Evolutionary conservation across 345 rosid genomes (phyloP).

Genomic region (Pistacia vera): DNA sequence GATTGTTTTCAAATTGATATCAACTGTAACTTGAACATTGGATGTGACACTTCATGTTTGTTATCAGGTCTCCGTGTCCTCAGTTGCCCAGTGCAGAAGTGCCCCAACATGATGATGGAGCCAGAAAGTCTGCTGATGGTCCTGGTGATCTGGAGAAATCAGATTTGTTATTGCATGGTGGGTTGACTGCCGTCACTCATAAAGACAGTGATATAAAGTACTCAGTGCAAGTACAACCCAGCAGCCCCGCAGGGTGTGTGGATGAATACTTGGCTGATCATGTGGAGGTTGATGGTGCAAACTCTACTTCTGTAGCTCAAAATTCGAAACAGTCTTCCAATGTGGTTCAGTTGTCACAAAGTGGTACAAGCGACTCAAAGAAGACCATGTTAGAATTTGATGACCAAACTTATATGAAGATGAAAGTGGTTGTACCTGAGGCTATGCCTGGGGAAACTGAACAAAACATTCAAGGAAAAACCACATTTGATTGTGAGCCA

Average conservation of each 20-base stretch:
- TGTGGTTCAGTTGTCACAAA: conserved; percentile 23
- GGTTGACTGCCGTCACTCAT: conserved; percentile 16
- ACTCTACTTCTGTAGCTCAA: conserved; percentile 23
- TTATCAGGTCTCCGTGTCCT: conserved; percentile 34
- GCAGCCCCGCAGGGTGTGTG: conserved; percentile 38
- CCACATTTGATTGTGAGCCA: conserved; percentile 8
- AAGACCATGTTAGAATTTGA: conserved; percentile 10
- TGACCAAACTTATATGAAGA: conserved; percentile 9
- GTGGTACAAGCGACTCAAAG: conserved; percentile 16
- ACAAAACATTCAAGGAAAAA: conserved; percentile 26
- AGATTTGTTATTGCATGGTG: background rate
- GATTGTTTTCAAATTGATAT: background rate
- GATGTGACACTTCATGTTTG: conserved; percentile 5
- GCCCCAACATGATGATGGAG: conserved; percentile 16
- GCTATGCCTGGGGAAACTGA: conserved; percentile 15
- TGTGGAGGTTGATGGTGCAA: conserved; percentile 33
- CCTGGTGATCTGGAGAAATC: conserved; percentile 24
- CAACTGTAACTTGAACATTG: conserved; percentile 2
- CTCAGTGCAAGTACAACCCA: conserved; percentile 23
- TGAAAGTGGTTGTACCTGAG: conserved; percentile 14
- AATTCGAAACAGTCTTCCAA: conserved; percentile 21
- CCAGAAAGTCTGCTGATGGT: conserved; percentile 10
- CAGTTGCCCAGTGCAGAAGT: conserved; percentile 25
- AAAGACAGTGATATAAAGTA: conserved; percentile 23
- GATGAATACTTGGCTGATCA: conserved; percentile 49